Conservation (phyloP, 225 moss, liverwort and hornwort genomes). For the Bryum argenteum region DNA sequence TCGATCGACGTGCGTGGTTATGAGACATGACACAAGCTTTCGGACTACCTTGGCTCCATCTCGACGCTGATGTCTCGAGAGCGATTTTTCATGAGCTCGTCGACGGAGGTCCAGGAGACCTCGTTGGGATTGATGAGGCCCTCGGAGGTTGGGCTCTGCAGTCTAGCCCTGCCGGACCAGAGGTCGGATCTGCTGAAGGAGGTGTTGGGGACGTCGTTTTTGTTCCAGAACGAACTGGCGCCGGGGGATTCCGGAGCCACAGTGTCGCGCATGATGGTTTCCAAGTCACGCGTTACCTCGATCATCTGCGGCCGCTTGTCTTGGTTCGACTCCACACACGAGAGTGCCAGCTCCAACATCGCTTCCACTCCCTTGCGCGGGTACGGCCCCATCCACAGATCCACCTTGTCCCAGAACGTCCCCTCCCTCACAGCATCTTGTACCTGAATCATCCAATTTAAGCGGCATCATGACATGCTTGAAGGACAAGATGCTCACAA, state of each 20-base stretch:
- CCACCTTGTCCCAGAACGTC: constrained; percentile 48
- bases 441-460: constrained; percentile 6
- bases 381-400: constrained; percentile 66
- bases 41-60: constrained; percentile 37
- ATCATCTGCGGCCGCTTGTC: constrained; percentile 73
- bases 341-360: constrained; percentile 48
- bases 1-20: too few species aligned
- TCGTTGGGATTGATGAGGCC: background rate
- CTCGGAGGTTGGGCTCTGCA: background rate
- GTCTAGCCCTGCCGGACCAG: constrained; percentile 7
- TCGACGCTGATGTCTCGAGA: background rate
- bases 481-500: too few species aligned
- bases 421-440: constrained; percentile 31
- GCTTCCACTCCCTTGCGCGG: constrained; percentile 63
- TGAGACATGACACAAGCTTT: too few species aligned
- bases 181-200: constrained; percentile 18
- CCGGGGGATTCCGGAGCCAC: constrained; percentile 29
- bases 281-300: constrained; percentile 65
- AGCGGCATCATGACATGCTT: too few species aligned
- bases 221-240: constrained; percentile 6
- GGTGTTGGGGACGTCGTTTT: constrained; percentile 8
- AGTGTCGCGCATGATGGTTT: constrained; percentile 56
- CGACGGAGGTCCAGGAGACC: constrained; percentile 28
- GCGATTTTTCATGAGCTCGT: constrained; percentile 13
- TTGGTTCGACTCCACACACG: constrained; percentile 51